Percentiles rank a stretch among this genome's conserved stretches.
Evolutionary conservation across 768 basidiomycete genomes (phyloP).

Genomic region (Rhodocollybia butyracea): DNA sequence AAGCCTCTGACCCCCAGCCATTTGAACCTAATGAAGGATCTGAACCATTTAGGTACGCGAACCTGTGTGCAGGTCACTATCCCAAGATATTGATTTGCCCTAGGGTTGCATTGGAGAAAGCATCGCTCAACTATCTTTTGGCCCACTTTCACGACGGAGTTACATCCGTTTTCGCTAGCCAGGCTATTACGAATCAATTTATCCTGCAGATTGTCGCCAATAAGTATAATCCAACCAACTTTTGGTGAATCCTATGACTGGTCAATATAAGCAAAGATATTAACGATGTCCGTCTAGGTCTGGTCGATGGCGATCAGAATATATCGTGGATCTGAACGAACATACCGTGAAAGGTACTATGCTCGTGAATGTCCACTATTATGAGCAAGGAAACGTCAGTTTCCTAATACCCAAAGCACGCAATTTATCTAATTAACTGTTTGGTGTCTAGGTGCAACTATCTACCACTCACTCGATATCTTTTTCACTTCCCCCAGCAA

Average conservation of each 20-base stretch:
- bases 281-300: conserved; percentile 55
- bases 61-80: background rate
- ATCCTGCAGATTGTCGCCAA: conserved; percentile 88
- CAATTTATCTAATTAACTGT: too few species aligned
- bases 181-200: conserved; percentile 44
- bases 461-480: conserved; percentile 68
- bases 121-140: conserved; percentile 63
- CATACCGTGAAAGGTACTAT: conserved; percentile 69
- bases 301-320: conserved; percentile 92
- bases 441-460: conserved; percentile 96
- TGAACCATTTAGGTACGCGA: conserved; percentile 72
- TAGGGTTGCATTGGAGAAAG: conserved; percentile 70
- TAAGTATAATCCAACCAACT: conserved; percentile 92
- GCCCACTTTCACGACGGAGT: conserved; percentile 87
- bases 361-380: conserved; percentile 89
- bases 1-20: conserved; percentile 70
- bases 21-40: conserved; percentile 59
- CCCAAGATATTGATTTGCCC: background rate
- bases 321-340: conserved; percentile 64
- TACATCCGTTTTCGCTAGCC: conserved; percentile 62
- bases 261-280: background rate
- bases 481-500: conserved; percentile 58
- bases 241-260: conserved; percentile 54
- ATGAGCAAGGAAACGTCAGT: conserved; percentile 92
- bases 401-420: background rate